These are phyloP conservation scores for Pilasporangium apinafurcum DNA, from an alignment of 352 stramenopile species.

Conservation along the genomic window DNA sequence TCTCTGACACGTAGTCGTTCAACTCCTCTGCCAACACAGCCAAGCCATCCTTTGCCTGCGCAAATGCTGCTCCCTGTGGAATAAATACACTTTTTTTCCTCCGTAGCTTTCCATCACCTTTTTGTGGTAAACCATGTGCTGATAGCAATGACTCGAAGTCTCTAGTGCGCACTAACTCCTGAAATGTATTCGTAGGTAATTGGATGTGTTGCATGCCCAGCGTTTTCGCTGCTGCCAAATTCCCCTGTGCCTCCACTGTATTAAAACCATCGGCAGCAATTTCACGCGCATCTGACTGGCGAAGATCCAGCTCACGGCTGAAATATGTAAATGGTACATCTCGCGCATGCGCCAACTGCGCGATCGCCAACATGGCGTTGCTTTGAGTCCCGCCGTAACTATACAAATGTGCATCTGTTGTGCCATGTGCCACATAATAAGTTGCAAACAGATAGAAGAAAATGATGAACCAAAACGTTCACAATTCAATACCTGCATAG, in stretches of 20 bases:
- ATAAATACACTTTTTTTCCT: constrained; percentile 33
- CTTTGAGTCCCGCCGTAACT: constrained; percentile 80
- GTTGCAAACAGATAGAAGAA: neutral
- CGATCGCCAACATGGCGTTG: constrained; percentile 83
- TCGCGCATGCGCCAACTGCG: constrained; percentile 69
- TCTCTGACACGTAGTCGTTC: constrained; percentile 43
- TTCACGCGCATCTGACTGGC: neutral
- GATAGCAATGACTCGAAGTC: constrained; percentile 21
- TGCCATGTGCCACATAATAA: neutral
- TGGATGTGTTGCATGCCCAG: constrained; percentile 69
- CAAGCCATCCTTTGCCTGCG: constrained; percentile 51
- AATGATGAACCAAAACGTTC: neutral
- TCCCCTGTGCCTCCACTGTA: constrained; percentile 15
- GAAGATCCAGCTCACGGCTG: constrained; percentile 30
- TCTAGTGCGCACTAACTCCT: constrained; percentile 30
- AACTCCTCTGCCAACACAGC: constrained; percentile 57
- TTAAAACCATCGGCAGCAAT: neutral
- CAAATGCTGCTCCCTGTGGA: constrained; percentile 65
- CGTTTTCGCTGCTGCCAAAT: constrained; percentile 28
- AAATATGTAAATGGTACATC: constrained; percentile 83
- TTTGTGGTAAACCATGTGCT: neutral
- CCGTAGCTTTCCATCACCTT: neutral
- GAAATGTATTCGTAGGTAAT: constrained; percentile 34
- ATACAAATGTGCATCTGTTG: constrained; percentile 39
- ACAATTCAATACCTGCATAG: constrained; percentile 24